phyloP scores from a whole-genome alignment of 208 protist species.

The Crithidia fasciculata region DNA sequence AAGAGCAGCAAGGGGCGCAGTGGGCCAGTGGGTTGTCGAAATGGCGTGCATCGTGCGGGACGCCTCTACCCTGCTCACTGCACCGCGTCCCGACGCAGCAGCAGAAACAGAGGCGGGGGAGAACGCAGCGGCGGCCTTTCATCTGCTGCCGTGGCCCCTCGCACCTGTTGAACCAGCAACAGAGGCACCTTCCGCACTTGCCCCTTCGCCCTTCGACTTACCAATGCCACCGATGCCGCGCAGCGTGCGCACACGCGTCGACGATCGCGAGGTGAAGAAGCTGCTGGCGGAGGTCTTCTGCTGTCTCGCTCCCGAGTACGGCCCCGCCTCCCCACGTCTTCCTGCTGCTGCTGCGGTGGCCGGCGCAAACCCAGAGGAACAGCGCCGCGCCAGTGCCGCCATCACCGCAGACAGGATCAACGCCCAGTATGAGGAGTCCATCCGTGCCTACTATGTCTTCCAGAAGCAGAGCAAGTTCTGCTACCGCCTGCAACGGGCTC shows the following conservation, averaged over 20 bases:
- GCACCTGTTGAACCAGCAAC: neutral
- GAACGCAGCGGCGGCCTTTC: neutral
- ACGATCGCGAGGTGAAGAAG: slow-evolving; percentile 45
- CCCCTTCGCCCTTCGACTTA: slow-evolving; percentile 38
- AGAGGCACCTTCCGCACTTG: neutral
- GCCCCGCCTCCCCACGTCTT: neutral
- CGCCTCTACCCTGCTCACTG: neutral
- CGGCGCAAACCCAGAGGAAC: neutral
- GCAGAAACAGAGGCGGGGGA: neutral
- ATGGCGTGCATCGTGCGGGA: slow-evolving; percentile 49
- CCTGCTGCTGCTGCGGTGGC: neutral
- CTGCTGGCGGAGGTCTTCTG: slow-evolving; percentile 79
- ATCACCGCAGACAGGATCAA: slow-evolving; percentile 58
- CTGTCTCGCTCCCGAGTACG: slow-evolving; percentile 67
- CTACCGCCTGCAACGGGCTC: slow-evolving; percentile 52
- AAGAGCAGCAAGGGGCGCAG: neutral
- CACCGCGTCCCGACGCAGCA: neutral
- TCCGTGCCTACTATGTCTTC: slow-evolving; percentile 80
- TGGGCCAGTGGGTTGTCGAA: slow-evolving; percentile 42
- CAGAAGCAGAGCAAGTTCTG: slow-evolving; percentile 87
- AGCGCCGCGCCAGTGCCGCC: neutral
- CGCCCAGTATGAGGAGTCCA: slow-evolving; percentile 79
- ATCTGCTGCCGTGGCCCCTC: neutral
- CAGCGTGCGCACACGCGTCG: slow-evolving; percentile 49
- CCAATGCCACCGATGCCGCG: slow-evolving; percentile 50